A percentile compares a stretch with the other conserved stretches of the same genome.
Evolutionary conservation across 1,139 yeast genomes (phyloP).

Genomic region (Blastobotrys indianensis): DNA sequence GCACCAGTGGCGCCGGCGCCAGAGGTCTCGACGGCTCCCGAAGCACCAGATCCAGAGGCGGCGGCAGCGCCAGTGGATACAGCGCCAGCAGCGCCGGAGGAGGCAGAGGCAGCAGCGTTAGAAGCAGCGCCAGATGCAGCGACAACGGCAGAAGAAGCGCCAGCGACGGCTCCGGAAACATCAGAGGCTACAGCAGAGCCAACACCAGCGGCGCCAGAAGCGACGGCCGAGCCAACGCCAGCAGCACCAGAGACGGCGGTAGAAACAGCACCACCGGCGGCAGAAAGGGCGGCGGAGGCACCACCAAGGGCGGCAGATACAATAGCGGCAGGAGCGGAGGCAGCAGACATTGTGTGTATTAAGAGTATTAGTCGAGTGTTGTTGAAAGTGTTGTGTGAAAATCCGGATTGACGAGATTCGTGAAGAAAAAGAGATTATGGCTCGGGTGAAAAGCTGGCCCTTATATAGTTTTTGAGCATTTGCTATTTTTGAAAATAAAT

Average conservation of each 20-base stretch:
- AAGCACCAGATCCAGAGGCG: conserved; percentile 4
- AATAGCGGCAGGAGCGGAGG: conserved; percentile 9
- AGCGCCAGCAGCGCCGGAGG: conserved; percentile 8
- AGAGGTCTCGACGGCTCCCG: conserved; percentile 10
- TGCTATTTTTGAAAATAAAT: too few relatives aligned
- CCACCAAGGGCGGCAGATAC: conserved; percentile 12
- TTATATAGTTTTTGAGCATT: too few relatives aligned
- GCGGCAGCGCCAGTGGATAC: conserved; percentile 10
- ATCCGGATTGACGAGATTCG: too few relatives aligned
- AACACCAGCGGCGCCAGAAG: conserved; percentile 12
- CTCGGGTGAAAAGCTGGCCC: too few relatives aligned
- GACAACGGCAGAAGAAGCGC: conserved; percentile 11
- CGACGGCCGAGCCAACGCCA: conserved; percentile 6
- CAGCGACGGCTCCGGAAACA: conserved; percentile 10
- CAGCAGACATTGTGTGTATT: not conserved
- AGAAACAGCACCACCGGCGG: conserved; percentile 9
- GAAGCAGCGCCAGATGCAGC: conserved; percentile 13
- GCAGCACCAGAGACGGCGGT: conserved; percentile 13
- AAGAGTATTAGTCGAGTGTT: too few relatives aligned
- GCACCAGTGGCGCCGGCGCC: conserved; percentile 8
- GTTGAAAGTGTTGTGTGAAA: too few relatives aligned
- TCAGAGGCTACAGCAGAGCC: conserved; percentile 12
- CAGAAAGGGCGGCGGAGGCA: conserved; percentile 13
- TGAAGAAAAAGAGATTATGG: too few relatives aligned
- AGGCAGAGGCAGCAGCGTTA: conserved; percentile 13